phyloP scores from a whole-genome alignment of 2,329 filamentous ascomycete genomes.

The Aureobasidium melanogenum region DNA sequence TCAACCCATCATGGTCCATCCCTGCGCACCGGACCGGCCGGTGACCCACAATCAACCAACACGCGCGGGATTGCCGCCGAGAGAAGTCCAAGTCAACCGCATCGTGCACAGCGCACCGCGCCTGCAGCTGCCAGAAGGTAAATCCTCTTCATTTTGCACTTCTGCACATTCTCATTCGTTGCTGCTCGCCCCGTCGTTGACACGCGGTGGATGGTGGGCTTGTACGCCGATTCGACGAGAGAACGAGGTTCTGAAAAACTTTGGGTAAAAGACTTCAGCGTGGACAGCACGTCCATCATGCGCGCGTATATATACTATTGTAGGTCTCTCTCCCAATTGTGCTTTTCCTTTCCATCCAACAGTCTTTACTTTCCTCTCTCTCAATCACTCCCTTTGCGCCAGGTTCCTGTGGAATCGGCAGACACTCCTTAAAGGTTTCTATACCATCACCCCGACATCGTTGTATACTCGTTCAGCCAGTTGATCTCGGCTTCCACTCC shows the following conservation, averaged over 20 bases:
- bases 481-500: slow-evolving; percentile 9
- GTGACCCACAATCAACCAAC: slow-evolving; percentile 10
- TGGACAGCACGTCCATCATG: neutral
- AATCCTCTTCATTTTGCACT: neutral
- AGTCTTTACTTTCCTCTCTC: slow-evolving; percentile 9
- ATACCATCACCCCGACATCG: neutral
- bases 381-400: slow-evolving; percentile 3
- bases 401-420: slow-evolving; percentile 12
- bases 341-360: neutral
- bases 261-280: neutral
- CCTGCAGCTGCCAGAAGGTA: slow-evolving; percentile 5
- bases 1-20: slow-evolving; percentile 1
- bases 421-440: slow-evolving; percentile 4
- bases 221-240: slow-evolving; percentile 7
- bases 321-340: neutral
- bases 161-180: slow-evolving; percentile 5
- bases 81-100: slow-evolving; percentile 7
- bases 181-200: slow-evolving; percentile 1
- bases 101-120: neutral
- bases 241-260: neutral
- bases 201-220: slow-evolving; percentile 1
- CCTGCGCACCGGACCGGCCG: neutral
- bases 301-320: neutral
- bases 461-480: slow-evolving; percentile 10
- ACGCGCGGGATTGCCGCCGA: slow-evolving; percentile 1